These are phyloP conservation scores for Hippophae tibetana DNA, from an alignment of 306 rosid species.

Conservation along the genomic window DNA sequence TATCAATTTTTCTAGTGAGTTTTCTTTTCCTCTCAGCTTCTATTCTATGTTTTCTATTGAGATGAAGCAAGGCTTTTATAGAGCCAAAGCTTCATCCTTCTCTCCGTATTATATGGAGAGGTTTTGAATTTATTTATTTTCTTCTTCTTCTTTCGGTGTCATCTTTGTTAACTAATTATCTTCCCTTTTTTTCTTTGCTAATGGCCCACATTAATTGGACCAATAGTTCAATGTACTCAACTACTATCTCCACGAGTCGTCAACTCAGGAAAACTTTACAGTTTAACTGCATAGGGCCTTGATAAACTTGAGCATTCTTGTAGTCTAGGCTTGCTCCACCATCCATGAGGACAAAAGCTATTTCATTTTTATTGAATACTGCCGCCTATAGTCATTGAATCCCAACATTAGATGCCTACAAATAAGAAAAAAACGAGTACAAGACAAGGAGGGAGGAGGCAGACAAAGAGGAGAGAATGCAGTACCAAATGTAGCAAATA, in stretches of 20 bases:
- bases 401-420: constrained; percentile 13
- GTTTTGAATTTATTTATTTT: no score
- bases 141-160: no score
- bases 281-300: constrained; percentile 12
- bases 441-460: not conserved
- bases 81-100: no score
- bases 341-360: constrained; percentile 84
- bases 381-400: constrained; percentile 61
- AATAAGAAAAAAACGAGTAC: not conserved
- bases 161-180: no score
- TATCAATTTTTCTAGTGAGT: no score
- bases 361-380: constrained; percentile 90
- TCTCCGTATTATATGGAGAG: no score
- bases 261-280: not conserved
- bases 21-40: no score
- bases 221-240: no score
- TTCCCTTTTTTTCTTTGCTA: no score
- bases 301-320: constrained; percentile 91
- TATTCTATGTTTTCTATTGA: no score
- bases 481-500: constrained; percentile 89
- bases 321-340: constrained; percentile 72
- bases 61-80: no score
- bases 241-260: not conserved
- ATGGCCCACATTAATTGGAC: no score
- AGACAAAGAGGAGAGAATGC: constrained; percentile 14